These are phyloP conservation scores for Beta lomatogona DNA, from an alignment of 179 eudicot species.

Conservation along the genomic window DNA sequence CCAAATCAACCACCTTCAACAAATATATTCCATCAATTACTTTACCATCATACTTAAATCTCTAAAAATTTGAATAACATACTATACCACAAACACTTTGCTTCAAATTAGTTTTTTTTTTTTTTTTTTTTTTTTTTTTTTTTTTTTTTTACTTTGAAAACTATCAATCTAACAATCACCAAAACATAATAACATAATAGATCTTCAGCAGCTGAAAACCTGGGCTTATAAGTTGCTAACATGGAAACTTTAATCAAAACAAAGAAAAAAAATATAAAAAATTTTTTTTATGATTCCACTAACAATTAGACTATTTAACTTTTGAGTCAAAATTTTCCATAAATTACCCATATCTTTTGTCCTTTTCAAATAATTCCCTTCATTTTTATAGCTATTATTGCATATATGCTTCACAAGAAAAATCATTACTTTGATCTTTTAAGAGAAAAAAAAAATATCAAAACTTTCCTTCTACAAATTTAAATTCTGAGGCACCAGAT, in stretches of 20 bases:
- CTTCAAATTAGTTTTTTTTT: too few species aligned
- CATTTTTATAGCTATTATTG: background rate
- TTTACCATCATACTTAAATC: constrained; percentile 4
- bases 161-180: background rate
- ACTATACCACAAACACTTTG: too few species aligned
- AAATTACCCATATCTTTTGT: background rate
- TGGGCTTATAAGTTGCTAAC: background rate
- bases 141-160: too few species aligned
- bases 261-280: background rate
- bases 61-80: background rate
- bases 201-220: background rate
- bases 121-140: too few species aligned
- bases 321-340: constrained; percentile 3
- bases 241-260: constrained; percentile 6
- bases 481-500: background rate
- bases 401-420: background rate
- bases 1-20: constrained; percentile 25
- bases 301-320: background rate
- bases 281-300: background rate
- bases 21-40: constrained; percentile 12
- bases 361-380: background rate
- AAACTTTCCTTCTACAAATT: background rate
- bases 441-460: background rate
- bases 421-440: background rate
- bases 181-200: background rate